phyloP scores from a whole-genome alignment of 2,329 filamentous ascomycete genomes.

The Byssoonygena ceratinophila region DNA sequence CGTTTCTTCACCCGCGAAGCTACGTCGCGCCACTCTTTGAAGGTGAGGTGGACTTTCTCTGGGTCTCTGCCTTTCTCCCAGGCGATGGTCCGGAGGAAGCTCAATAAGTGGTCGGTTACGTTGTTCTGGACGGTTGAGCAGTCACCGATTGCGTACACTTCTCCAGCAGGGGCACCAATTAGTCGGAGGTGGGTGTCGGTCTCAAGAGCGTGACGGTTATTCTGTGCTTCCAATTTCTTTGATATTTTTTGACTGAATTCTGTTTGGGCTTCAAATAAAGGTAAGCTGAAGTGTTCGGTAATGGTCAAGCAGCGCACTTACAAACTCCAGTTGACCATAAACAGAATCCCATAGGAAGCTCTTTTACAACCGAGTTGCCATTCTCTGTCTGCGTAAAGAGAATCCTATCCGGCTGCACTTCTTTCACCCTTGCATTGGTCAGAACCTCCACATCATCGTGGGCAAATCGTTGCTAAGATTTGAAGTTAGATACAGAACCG shows the following conservation, averaged over 20 bases:
- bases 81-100: constrained; percentile 76
- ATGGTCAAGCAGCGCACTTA: constrained; percentile 23
- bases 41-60: constrained; percentile 74
- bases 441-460: constrained; percentile 86
- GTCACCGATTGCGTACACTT: constrained; percentile 94
- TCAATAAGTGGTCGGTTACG: constrained; percentile 77
- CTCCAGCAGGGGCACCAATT: constrained; percentile 76
- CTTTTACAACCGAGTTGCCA: constrained; percentile 70
- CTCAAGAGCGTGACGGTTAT: constrained; percentile 82
- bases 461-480: constrained; percentile 57
- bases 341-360: constrained; percentile 91
- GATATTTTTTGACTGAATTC: constrained; percentile 68
- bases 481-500: constrained; percentile 5
- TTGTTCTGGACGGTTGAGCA: constrained; percentile 98
- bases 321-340: constrained; percentile 91
- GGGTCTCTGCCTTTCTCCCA: constrained; percentile 89
- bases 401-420: constrained; percentile 73
- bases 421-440: constrained; percentile 86
- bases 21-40: constrained; percentile 76
- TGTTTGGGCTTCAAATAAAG: constrained; percentile 50
- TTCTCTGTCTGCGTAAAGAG: constrained; percentile 76
- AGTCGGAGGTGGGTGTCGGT: constrained; percentile 89
- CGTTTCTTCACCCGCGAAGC: constrained; percentile 73
- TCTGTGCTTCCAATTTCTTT: constrained; percentile 65
- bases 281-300: not conserved